Base-by-base conservation (phyloP, 352 stramenopile species). In the Phytophthora sansomeana region DNA sequence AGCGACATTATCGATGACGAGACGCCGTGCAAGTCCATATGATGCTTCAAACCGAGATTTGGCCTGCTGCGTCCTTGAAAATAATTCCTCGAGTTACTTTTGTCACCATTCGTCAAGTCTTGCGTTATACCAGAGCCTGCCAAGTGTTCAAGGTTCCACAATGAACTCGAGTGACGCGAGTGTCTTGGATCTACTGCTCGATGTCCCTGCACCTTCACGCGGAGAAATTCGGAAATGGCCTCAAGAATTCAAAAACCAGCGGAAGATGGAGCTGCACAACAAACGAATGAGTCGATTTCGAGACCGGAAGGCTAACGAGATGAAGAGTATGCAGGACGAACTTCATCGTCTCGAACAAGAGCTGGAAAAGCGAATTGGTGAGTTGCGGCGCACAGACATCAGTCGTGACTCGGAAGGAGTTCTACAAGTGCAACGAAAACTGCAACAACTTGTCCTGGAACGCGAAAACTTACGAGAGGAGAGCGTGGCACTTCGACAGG, bases 281-380 rank as follows among this genome's bases (percentile, higher is more conserved):
- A 67, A 75, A 13, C 69, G 69, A 42, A 75, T 75, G 69, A 48
- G 58, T 5, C 60, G 66, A 11, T 78, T 75, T 42, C 70, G 70
- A 19, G 54, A 55, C 50, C 64, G 59, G 42, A 75, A 63, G 62
- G 67, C 71, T 36, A 38, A 32, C 26, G 46, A 69, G 36, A 56
- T 52, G 19, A 53, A 59, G n/a, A 32, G 58, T 33, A 51, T 78
- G 55, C 33, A 59, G 17, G 41, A 55, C 6, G 65, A 72, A 38
- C 65, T 66, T 47, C 41, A 43, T 10, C 43, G 43, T 39, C 70
- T 78, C 4, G 70, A 78, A 30, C 30, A 44, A 30, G 55, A 72
- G 24, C 38, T 78, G 36, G 36, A 42, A n/a, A 3, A 42, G n/a
- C 36, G 36, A 10, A 42, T 19, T 5, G 14, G 36, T 14, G 36